phyloP scores from a whole-genome alignment of 2,329 filamentous ascomycete genomes.

The Purpureocillium lavendulum region DNA sequence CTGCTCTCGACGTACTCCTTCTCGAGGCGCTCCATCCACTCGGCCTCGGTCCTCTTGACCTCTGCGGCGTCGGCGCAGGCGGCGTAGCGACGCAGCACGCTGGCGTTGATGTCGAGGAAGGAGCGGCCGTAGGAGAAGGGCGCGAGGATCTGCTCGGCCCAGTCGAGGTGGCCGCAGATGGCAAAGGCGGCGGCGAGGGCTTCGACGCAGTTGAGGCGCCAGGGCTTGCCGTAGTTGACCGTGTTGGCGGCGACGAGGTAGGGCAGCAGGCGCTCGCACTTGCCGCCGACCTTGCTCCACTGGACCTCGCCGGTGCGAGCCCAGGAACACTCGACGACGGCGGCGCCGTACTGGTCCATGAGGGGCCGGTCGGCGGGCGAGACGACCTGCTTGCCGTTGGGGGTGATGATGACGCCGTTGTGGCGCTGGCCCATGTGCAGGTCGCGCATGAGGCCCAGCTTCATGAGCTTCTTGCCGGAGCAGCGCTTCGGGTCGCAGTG shows the following conservation, averaged over 20 bases:
- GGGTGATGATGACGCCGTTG: conserved; percentile 85
- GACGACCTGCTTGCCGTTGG: conserved; percentile 80
- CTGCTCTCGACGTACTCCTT: conserved; percentile 79
- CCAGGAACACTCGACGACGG: conserved; percentile 97
- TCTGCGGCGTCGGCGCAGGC: conserved; percentile 73
- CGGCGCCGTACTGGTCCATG: conserved; percentile 82
- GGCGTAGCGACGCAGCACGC: conserved; percentile 75
- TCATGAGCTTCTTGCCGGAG: conserved; percentile 91
- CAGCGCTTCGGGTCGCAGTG: conserved; percentile 97
- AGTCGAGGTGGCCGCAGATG: conserved; percentile 86
- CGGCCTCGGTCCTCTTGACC: conserved; percentile 75
- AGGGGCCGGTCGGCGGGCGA: conserved; percentile 76
- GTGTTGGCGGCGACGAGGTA: conserved; percentile 95
- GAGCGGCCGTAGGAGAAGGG: conserved; percentile 83
- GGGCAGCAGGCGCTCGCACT: conserved; percentile 81
- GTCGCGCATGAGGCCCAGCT: conserved; percentile 86
- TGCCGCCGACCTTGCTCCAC: conserved; percentile 84
- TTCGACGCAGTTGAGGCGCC: conserved; percentile 92
- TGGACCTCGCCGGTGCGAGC: conserved; percentile 86
- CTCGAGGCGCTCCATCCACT: conserved; percentile 86
- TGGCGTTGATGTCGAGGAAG: conserved; percentile 85
- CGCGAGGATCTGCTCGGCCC: conserved; percentile 75
- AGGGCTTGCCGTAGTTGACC: conserved; percentile 95
- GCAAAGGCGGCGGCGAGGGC: conserved; percentile 86
- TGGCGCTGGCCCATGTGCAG: conserved; percentile 88